Evolutionary conservation across 108 stramenopile species (phyloP).

Genomic region (Skeletonema tropicum): DNA sequence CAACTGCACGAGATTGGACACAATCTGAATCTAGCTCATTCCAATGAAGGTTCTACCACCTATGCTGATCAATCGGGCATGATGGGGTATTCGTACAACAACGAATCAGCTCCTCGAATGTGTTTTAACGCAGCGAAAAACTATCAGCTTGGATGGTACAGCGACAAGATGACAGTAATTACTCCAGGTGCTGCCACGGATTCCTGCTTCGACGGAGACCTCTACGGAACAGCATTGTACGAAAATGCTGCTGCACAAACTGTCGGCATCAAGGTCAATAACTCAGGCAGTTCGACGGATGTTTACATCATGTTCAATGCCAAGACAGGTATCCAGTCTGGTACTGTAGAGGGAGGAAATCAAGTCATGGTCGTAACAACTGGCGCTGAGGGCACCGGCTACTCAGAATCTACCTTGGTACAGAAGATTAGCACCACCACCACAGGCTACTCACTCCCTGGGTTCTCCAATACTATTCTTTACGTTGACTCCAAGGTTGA

Average conservation of each 20-base stretch:
- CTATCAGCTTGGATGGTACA: slow-evolving; percentile 61
- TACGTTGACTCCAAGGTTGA: background rate
- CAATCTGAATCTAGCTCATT: slow-evolving; percentile 54
- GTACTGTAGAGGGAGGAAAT: slow-evolving; percentile 45
- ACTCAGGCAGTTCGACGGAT: slow-evolving; percentile 11
- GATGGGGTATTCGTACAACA: slow-evolving; percentile 41
- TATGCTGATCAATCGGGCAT: slow-evolving; percentile 46
- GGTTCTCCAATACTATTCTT: background rate
- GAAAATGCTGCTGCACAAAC: slow-evolving; percentile 1
- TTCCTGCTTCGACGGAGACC: slow-evolving; percentile 23
- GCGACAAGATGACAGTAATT: slow-evolving; percentile 5
- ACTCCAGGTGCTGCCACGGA: slow-evolving; percentile 21
- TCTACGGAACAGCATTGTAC: slow-evolving; percentile 27
- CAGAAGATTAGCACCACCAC: slow-evolving; percentile 29
- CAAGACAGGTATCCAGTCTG: slow-evolving; percentile 48
- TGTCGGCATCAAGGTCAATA: slow-evolving; percentile 24
- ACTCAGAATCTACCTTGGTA: slow-evolving; percentile 39
- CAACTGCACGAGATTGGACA: slow-evolving; percentile 20
- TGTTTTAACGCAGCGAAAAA: slow-evolving; percentile 66
- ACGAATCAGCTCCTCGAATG: slow-evolving; percentile 41
- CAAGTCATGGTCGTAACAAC: slow-evolving; percentile 40
- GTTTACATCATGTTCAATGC: slow-evolving; percentile 52
- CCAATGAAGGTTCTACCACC: slow-evolving; percentile 36
- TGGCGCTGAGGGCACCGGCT: slow-evolving; percentile 30
- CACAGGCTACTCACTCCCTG: background rate